These are phyloP conservation scores for Eucalyptus marginata DNA, from an alignment of 345 rosid genomes.

Conservation along the genomic window DNA sequence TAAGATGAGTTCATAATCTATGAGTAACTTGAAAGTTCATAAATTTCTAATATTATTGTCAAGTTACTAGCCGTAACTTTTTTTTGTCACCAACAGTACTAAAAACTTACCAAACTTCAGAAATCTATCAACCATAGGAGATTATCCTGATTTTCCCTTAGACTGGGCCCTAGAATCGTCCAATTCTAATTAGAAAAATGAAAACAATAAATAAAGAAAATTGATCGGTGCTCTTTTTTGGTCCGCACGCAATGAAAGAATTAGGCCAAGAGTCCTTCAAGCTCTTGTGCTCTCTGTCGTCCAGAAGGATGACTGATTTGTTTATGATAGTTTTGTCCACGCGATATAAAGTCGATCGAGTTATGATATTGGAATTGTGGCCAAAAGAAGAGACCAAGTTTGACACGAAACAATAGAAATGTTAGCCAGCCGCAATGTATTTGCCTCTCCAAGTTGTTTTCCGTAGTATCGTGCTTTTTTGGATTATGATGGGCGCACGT, in stretches of 20 bases:
- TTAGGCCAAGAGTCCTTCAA: neutral
- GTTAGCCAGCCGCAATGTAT: neutral
- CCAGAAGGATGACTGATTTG: neutral
- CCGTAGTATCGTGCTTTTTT: neutral
- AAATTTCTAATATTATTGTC: neutral
- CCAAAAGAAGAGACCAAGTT: neutral
- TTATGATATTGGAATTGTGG: neutral
- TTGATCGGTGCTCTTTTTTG: neutral
- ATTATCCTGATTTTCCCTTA: neutral
- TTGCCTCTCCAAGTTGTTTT: neutral
- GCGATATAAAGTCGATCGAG: neutral
- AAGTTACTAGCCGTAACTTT: neutral
- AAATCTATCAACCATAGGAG: neutral
- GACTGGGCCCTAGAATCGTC: neutral
- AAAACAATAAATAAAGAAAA: neutral
- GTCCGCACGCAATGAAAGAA: neutral
- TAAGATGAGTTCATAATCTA: neutral
- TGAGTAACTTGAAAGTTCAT: neutral
- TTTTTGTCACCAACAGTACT: neutral
- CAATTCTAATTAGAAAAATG: neutral
- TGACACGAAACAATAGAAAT: neutral
- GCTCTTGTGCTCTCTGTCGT: neutral
- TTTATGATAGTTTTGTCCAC: neutral
- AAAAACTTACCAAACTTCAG: neutral
- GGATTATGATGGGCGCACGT: neutral